Conservation (phyloP, 176 grass and related monocot genomes). For the Rhipidocladum racemiflorum region DNA sequence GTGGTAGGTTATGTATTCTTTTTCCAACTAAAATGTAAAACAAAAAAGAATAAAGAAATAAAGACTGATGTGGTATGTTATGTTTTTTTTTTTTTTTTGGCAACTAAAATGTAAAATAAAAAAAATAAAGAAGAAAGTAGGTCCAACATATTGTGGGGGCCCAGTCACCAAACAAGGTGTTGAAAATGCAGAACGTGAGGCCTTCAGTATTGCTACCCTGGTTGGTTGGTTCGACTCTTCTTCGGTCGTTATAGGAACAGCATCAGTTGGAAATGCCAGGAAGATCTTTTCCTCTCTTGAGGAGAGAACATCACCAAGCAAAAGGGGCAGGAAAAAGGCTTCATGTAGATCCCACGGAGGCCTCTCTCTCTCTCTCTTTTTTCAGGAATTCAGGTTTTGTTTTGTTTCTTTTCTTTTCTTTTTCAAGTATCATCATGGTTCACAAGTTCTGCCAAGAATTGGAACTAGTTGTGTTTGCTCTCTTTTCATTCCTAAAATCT, state of each 20-base stretch:
- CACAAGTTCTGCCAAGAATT: not conserved
- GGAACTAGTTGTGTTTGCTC: not conserved
- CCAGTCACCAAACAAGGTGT: slow-evolving; percentile 10
- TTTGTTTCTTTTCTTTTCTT: not conserved
- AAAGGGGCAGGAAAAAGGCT: not conserved
- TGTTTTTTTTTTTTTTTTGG: too few relatives aligned
- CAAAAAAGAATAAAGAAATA: not conserved
- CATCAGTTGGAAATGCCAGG: not conserved
- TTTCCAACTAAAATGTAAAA: not conserved
- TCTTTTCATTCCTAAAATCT: not conserved
- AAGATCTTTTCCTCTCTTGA: not conserved
- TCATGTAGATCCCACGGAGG: not conserved
- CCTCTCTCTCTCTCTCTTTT: not conserved
- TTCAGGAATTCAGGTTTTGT: slow-evolving; percentile 10
- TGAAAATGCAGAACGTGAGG: not conserved
- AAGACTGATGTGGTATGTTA: too few relatives aligned
- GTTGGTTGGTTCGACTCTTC: not conserved
- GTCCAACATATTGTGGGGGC: not conserved
- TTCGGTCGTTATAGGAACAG: not conserved
- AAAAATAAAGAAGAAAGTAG: not conserved
- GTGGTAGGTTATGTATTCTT: not conserved
- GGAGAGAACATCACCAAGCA: not conserved
- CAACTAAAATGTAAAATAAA: not conserved
- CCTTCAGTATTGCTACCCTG: not conserved
- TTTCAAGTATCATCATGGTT: not conserved